These are phyloP conservation scores for Russula foetens DNA, from an alignment of 768 basidiomycete genomes.

Conservation along the genomic window DNA sequence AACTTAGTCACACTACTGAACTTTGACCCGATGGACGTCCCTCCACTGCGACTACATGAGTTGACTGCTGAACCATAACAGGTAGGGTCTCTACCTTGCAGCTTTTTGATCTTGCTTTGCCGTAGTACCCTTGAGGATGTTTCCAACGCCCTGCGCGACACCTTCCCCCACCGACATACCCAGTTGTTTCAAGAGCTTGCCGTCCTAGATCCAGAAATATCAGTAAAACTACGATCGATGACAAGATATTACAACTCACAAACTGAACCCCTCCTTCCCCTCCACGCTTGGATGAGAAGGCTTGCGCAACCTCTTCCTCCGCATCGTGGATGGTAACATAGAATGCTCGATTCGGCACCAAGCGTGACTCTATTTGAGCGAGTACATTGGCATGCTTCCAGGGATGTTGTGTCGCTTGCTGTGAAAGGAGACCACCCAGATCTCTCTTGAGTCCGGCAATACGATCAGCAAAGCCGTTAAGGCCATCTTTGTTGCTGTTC, in stretches of 20 bases:
- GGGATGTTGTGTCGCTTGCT: slow-evolving; percentile 1
- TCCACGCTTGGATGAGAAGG: not conserved
- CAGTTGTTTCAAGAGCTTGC: not conserved
- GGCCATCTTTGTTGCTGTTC: not conserved
- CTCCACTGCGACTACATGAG: not conserved
- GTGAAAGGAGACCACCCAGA: not conserved
- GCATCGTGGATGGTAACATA: not conserved
- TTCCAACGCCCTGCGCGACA: not conserved
- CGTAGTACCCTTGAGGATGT: not conserved
- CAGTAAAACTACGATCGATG: not conserved
- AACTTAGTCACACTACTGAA: not conserved
- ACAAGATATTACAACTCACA: not conserved
- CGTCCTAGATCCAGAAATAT: not conserved
- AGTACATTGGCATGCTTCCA: not conserved
- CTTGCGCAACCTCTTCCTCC: not conserved
- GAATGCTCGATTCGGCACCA: not conserved
- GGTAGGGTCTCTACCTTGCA: not conserved
- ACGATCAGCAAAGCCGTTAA: not conserved
- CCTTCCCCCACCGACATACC: not conserved
- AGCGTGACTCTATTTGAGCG: not conserved
- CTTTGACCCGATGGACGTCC: not conserved
- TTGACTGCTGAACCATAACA: not conserved
- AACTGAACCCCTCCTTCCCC: not conserved
- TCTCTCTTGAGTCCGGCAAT: not conserved
- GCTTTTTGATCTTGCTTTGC: slow-evolving; percentile 2